These are phyloP conservation scores for Schizochytrium sp. DNA, from an alignment of 108 stramenopile genomes.

Conservation along the genomic window DNA sequence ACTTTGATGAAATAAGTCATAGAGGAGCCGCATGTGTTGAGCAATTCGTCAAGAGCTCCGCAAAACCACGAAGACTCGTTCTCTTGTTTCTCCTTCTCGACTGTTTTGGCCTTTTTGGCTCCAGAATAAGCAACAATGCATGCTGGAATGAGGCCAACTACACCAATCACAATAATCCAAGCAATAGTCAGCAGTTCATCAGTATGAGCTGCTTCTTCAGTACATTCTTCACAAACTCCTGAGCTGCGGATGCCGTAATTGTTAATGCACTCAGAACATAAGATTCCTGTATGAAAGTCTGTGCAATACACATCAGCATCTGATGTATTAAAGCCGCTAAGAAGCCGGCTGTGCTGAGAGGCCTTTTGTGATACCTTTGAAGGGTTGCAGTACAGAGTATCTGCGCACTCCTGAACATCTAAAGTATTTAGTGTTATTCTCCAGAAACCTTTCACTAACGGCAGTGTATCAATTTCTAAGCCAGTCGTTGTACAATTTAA, in stretches of 20 bases:
- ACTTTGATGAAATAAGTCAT: not conserved
- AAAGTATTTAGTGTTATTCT: not conserved
- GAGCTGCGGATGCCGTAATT: not conserved
- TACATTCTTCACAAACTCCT: not conserved
- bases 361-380: too few species aligned
- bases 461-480: not conserved
- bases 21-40: not conserved
- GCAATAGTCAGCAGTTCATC: not conserved
- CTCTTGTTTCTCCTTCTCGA: not conserved
- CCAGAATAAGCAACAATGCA: not conserved
- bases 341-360: not conserved
- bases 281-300: slow-evolving; percentile 1
- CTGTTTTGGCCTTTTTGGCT: not conserved
- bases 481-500: not conserved
- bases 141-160: not conserved
- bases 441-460: not conserved
- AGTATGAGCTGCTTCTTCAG: not conserved
- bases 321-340: not conserved
- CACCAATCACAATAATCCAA: not conserved
- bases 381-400: not conserved
- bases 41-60: not conserved
- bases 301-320: slow-evolving; percentile 3
- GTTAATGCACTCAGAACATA: not conserved
- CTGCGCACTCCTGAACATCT: not conserved
- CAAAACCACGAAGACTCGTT: not conserved